Percentiles rank a stretch among this genome's conserved stretches.
These are phyloP conservation scores for Didymella keratinophila DNA, from an alignment of 2,329 filamentous ascomycete genomes.

Conservation along the genomic window DNA sequence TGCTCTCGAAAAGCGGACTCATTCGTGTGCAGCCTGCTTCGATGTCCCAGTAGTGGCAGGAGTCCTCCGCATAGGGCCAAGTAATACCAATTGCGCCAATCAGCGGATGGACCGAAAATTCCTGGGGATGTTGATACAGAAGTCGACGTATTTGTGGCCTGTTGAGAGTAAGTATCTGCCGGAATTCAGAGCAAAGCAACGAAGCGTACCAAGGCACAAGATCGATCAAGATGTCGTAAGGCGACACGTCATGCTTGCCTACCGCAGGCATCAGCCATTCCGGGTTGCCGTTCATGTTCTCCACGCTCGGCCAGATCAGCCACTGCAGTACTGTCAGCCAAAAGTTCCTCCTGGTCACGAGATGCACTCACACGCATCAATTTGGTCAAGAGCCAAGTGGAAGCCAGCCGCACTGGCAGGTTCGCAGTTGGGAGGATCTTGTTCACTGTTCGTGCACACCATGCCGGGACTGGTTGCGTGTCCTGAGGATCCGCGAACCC, in stretches of 20 bases:
- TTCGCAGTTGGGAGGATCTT: slow-evolving; percentile 38
- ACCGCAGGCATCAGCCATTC: slow-evolving; percentile 47
- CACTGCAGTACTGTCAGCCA: slow-evolving; percentile 36
- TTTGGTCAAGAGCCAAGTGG: slow-evolving; percentile 45
- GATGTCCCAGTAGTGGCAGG: slow-evolving; percentile 50
- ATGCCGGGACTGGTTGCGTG: slow-evolving; percentile 43
- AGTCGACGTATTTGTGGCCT: slow-evolving; percentile 48
- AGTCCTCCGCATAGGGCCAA: slow-evolving; percentile 48
- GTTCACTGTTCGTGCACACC: slow-evolving; percentile 44
- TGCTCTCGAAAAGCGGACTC: slow-evolving; percentile 46
- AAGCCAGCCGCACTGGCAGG: slow-evolving; percentile 43
- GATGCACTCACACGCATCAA: slow-evolving; percentile 46
- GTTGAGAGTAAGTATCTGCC: slow-evolving; percentile 22
- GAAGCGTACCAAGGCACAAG: slow-evolving; percentile 45
- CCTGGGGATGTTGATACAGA: slow-evolving; percentile 44
- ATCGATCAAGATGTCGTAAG: slow-evolving; percentile 46
- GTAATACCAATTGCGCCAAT: slow-evolving; percentile 41
- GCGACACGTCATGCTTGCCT: slow-evolving; percentile 39
- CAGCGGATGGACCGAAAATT: slow-evolving; percentile 39
- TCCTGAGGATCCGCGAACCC: slow-evolving; percentile 47
- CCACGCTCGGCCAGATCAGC: slow-evolving; percentile 49
- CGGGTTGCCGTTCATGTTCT: slow-evolving; percentile 46
- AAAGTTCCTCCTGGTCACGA: background rate
- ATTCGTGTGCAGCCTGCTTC: slow-evolving; percentile 45
- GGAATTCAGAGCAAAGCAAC: background rate